Percentiles rank a stretch among this genome's conserved stretches.
These are phyloP conservation scores for Clarkia xantiana DNA, from an alignment of 345 rosid species.

Conservation along the genomic window DNA sequence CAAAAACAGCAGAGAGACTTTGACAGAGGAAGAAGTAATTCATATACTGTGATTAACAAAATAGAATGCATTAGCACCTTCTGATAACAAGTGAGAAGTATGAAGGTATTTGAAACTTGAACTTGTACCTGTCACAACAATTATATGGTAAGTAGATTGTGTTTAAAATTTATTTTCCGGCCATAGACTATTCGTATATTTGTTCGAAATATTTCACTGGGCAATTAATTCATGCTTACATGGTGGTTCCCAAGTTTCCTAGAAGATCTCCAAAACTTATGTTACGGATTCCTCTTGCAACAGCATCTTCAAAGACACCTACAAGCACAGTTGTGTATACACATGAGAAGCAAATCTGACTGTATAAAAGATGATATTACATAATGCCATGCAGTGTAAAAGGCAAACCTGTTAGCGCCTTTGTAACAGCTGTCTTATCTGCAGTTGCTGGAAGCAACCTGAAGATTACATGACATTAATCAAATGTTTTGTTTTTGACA, in stretches of 20 bases:
- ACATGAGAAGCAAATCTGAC: constrained; percentile 3
- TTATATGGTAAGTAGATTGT: constrained; percentile 7
- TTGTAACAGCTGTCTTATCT: constrained; percentile 63
- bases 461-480: constrained; percentile 4
- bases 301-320: constrained; percentile 81
- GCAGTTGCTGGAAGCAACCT: constrained; percentile 92
- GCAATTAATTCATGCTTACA: no score
- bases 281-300: constrained; percentile 67
- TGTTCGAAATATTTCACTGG: no score
- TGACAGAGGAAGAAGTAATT: background rate
- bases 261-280: constrained; percentile 86
- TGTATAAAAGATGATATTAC: no score
- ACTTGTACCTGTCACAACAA: constrained; percentile 63
- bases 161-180: background rate
- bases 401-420: constrained; percentile 63
- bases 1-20: background rate
- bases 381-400: background rate
- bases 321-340: constrained; percentile 8
- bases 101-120: constrained; percentile 86
- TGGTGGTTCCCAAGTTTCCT: constrained; percentile 79
- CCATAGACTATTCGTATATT: no score
- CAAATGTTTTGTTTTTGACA: no score
- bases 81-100: constrained; percentile 89
- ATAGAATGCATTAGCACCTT: constrained; percentile 31
- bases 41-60: no score